Conservation (phyloP, 1,284 basidiomycete species). For the Apiotrichum akiyoshidainum region DNA sequence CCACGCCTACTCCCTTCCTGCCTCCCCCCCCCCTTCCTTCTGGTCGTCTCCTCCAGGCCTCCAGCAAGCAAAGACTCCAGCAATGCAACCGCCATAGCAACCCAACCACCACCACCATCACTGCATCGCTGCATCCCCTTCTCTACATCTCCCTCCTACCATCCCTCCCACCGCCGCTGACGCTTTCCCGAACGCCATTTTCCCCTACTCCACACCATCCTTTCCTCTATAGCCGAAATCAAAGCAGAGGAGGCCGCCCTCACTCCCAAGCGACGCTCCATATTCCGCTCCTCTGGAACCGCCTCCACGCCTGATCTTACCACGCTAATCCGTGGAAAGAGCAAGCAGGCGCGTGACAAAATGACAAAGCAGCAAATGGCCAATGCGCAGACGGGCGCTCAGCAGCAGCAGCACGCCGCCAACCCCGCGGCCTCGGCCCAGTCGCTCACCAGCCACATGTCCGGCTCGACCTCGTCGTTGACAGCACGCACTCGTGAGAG, state of each 20-base stretch:
- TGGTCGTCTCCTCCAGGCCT: no score
- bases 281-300: constrained; percentile 81
- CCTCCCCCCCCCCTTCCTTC: no score
- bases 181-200: background rate
- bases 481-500: constrained; percentile 1
- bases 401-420: background rate
- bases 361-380: background rate
- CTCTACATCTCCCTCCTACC: background rate
- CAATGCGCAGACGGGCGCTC: background rate
- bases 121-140: no score
- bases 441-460: constrained; percentile 5
- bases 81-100: no score
- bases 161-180: background rate
- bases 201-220: background rate
- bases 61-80: no score
- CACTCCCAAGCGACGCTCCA: constrained; percentile 63
- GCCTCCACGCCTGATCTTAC: constrained; percentile 84
- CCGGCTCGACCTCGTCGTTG: background rate
- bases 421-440: background rate
- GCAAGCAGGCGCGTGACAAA: constrained; percentile 51
- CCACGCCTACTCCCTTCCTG: no score
- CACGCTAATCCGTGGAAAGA: constrained; percentile 68
- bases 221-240: constrained; percentile 27
- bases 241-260: constrained; percentile 24
- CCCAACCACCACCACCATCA: no score